phyloP scores from a whole-genome alignment of 352 stramenopile species.

The Pythium brachiatum region DNA sequence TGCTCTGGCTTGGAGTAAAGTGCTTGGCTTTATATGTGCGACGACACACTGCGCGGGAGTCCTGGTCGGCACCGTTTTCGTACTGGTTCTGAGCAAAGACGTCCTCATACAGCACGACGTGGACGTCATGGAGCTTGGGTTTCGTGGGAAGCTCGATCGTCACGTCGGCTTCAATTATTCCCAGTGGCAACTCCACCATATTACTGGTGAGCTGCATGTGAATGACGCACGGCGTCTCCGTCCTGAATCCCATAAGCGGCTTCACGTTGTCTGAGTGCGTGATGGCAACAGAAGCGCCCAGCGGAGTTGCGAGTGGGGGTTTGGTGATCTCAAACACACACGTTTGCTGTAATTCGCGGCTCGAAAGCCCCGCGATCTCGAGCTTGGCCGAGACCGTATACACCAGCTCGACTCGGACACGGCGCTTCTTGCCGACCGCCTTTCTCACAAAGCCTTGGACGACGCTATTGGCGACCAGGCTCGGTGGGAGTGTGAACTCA shows the following conservation, averaged over 20 bases:
- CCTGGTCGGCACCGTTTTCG: neutral
- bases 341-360: neutral
- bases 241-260: neutral
- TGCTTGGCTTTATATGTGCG: neutral
- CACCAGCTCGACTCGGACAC: neutral
- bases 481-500: neutral
- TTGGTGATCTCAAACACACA: neutral
- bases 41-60: neutral
- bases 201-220: neutral
- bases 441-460: neutral
- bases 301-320: neutral
- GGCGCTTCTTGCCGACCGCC: neutral
- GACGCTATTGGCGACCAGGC: neutral
- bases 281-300: neutral
- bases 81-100: neutral
- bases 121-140: neutral
- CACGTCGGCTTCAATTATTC: neutral
- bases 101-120: conserved; percentile 2
- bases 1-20: too few species aligned
- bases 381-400: neutral
- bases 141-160: conserved; percentile 2
- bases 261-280: neutral
- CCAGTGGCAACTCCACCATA: neutral
- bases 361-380: neutral
- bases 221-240: neutral